Conservation (phyloP, 176 grass and related monocot species). For the Leersia perrieri region DNA sequence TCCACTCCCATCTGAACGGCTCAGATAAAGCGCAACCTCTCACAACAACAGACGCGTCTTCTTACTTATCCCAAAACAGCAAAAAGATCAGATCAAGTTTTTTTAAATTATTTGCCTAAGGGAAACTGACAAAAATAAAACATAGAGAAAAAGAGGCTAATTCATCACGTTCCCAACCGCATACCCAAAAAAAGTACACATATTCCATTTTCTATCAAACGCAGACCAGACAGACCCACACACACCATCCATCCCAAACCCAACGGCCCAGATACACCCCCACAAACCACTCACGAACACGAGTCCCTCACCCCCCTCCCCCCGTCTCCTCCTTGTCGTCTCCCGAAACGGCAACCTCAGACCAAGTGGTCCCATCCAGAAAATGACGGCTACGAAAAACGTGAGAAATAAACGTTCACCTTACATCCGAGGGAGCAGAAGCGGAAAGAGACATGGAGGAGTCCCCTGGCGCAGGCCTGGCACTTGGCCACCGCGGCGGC, state of each 20-base stretch:
- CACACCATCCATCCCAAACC: not conserved
- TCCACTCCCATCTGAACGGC: not conserved
- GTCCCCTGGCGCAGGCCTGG: not conserved
- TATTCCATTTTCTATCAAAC: not conserved
- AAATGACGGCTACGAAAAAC: not conserved
- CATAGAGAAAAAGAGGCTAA: not conserved
- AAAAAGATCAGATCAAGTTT: too few species aligned
- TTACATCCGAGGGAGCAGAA: conserved; percentile 91
- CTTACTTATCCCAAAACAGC: too few species aligned
- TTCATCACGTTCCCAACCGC: too few species aligned
- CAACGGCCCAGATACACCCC: too few species aligned
- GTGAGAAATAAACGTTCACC: conserved; percentile 34
- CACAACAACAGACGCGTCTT: too few species aligned
- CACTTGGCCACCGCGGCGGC: not conserved
- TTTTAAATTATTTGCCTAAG: too few species aligned
- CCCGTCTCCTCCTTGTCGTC: too few species aligned
- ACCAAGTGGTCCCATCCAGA: too few species aligned
- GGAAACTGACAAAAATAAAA: not conserved
- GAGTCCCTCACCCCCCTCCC: too few species aligned
- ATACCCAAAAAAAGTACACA: not conserved
- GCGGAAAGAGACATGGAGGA: conserved; percentile 16
- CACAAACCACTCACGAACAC: too few species aligned
- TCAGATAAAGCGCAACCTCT: too few species aligned
- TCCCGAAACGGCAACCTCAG: too few species aligned
- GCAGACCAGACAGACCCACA: not conserved